Evolutionary conservation across 192 early-diverging fungal species (phyloP).

Genomic region (Geosiphon pyriformis): DNA sequence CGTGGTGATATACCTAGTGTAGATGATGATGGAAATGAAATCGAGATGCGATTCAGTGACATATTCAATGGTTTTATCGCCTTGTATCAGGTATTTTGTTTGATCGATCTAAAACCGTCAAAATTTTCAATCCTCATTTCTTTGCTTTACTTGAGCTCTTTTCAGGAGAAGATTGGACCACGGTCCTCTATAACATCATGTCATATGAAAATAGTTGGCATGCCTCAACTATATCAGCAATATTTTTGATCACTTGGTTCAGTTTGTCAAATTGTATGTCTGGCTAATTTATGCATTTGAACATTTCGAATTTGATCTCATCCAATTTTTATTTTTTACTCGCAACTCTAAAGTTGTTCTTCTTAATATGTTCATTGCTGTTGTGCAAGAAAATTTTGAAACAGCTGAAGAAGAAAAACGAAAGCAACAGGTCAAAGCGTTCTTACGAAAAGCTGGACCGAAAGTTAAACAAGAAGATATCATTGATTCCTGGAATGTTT

Average conservation of each 20-base stretch:
- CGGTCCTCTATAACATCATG: slow-evolving; percentile 49
- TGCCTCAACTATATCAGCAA: slow-evolving; percentile 37
- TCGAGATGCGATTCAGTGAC: slow-evolving; percentile 41
- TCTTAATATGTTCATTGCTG: slow-evolving; percentile 61
- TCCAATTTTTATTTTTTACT: slow-evolving; percentile 19
- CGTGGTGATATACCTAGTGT: slow-evolving; percentile 26
- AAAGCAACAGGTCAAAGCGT: slow-evolving; percentile 43
- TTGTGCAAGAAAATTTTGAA: slow-evolving; percentile 62
- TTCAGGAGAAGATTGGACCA: slow-evolving; percentile 59
- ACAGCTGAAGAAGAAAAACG: slow-evolving; percentile 51
- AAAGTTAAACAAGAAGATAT: slow-evolving; percentile 33
- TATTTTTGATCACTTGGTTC: slow-evolving; percentile 50
- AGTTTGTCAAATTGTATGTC: slow-evolving; percentile 55
- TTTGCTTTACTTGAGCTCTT: slow-evolving; percentile 38
- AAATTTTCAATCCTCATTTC: background rate
- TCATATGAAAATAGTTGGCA: slow-evolving; percentile 24
- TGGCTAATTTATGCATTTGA: background rate
- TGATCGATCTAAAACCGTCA: background rate
- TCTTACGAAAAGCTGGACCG: slow-evolving; percentile 27
- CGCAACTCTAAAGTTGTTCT: slow-evolving; percentile 40
- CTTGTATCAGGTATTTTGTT: slow-evolving; percentile 45
- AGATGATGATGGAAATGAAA: slow-evolving; percentile 7
- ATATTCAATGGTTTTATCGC: slow-evolving; percentile 51
- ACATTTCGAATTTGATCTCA: too few relatives aligned
- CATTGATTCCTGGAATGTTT: slow-evolving; percentile 46